Conservation (phyloP, 352 stramenopile genomes). For the Blastocystis sp. region DNA sequence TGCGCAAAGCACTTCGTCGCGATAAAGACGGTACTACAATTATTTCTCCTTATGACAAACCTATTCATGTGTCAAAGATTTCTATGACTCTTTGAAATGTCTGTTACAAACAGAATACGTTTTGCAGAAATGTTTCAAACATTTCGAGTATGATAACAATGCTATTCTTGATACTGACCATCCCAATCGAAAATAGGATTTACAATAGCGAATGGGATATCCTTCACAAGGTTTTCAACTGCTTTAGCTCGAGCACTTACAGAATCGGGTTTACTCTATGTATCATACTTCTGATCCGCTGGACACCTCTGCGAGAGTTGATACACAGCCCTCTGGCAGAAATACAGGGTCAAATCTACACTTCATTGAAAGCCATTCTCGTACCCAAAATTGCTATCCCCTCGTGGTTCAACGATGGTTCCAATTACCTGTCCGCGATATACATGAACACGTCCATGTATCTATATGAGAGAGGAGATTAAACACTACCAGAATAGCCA, state of each 20-base stretch:
- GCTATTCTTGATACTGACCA: constrained; percentile 40
- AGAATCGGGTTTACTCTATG: constrained; percentile 16
- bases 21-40: constrained; percentile 49
- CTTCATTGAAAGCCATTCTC: background rate
- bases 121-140: background rate
- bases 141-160: background rate
- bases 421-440: constrained; percentile 37
- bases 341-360: constrained; percentile 53
- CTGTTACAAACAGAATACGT: constrained; percentile 15
- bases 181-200: constrained; percentile 61
- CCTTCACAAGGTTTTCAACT: constrained; percentile 54
- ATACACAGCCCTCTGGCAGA: background rate
- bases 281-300: background rate
- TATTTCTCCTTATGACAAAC: constrained; percentile 50
- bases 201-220: constrained; percentile 46
- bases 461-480: background rate
- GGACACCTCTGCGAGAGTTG: constrained; percentile 13
- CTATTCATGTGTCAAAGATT: constrained; percentile 58
- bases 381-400: constrained; percentile 52
- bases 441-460: constrained; percentile 44
- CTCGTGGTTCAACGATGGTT: constrained; percentile 39
- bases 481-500: constrained; percentile 19
- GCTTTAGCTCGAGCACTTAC: constrained; percentile 39
- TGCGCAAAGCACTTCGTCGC: constrained; percentile 50
- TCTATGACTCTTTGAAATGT: constrained; percentile 34